These are phyloP conservation scores for Mariannaea elegans DNA, from an alignment of 2,329 filamentous ascomycete genomes.

Conservation along the genomic window DNA sequence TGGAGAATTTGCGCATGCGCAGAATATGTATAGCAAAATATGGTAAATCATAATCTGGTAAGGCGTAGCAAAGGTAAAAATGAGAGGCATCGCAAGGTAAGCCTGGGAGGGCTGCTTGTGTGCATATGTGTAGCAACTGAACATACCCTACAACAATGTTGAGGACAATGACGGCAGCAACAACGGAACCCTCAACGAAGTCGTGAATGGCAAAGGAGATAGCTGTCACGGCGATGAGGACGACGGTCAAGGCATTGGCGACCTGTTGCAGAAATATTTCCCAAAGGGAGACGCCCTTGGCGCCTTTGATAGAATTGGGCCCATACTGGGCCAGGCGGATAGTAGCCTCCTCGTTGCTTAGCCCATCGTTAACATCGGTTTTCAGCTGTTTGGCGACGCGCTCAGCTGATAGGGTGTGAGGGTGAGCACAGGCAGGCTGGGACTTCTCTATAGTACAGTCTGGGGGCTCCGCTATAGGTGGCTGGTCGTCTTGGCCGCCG, in stretches of 20 bases:
- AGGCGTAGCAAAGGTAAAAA: constrained; percentile 9
- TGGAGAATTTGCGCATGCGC: constrained; percentile 26
- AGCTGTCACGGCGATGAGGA: constrained; percentile 79
- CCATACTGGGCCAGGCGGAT: constrained; percentile 73
- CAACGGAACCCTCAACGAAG: constrained; percentile 70
- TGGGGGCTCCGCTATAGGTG: constrained; percentile 51
- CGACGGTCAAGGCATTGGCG: constrained; percentile 79
- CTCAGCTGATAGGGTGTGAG: constrained; percentile 49
- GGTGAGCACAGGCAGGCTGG: constrained; percentile 28
- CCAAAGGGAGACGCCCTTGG: constrained; percentile 76
- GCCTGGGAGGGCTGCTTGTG: neutral
- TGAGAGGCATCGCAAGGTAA: constrained; percentile 29
- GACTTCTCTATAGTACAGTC: constrained; percentile 49
- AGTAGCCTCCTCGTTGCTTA: constrained; percentile 69
- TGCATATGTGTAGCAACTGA: constrained; percentile 20
- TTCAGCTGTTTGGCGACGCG: constrained; percentile 49
- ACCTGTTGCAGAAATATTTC: constrained; percentile 80
- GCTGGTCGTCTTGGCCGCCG: constrained; percentile 48
- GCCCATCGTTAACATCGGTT: constrained; percentile 64
- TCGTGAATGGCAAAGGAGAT: constrained; percentile 72
- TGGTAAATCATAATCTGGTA: constrained; percentile 22
- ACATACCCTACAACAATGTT: constrained; percentile 73
- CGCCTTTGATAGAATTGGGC: constrained; percentile 75
- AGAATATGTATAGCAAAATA: constrained; percentile 34
- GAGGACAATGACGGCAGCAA: constrained; percentile 70